These are phyloP conservation scores for Xerocomus cyaneibrunnescens DNA, from an alignment of 1,284 basidiomycete species.

Conservation along the genomic window DNA sequence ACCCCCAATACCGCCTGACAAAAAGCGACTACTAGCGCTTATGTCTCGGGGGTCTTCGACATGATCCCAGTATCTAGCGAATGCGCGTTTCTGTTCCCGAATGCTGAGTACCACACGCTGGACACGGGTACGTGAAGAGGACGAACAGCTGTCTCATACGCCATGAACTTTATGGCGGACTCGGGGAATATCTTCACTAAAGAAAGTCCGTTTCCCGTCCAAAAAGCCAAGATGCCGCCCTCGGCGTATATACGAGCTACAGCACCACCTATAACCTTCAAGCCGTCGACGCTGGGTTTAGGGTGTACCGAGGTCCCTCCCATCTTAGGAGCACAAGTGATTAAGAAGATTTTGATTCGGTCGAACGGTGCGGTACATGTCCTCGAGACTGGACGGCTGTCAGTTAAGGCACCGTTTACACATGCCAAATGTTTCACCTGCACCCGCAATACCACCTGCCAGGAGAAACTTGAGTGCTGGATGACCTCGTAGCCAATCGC, in stretches of 20 bases:
- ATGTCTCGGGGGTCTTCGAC: slow-evolving; percentile 91
- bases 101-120: slow-evolving; percentile 17
- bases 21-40: slow-evolving; percentile 88
- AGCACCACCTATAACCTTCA: slow-evolving; percentile 71
- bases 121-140: slow-evolving; percentile 14
- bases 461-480: slow-evolving; percentile 87
- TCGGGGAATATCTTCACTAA: slow-evolving; percentile 95
- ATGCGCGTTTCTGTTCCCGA: slow-evolving; percentile 76
- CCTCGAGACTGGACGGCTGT: slow-evolving; percentile 70
- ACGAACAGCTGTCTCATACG: slow-evolving; percentile 90
- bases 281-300: slow-evolving; percentile 53
- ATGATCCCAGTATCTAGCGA: slow-evolving; percentile 89
- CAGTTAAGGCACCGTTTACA: slow-evolving; percentile 1
- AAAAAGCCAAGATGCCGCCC: slow-evolving; percentile 90
- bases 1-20: slow-evolving; percentile 95
- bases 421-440: slow-evolving; percentile 52
- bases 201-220: slow-evolving; percentile 84
- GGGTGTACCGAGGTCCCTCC: slow-evolving; percentile 50
- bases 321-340: slow-evolving; percentile 77
- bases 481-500: slow-evolving; percentile 64
- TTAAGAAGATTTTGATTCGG: slow-evolving; percentile 95
- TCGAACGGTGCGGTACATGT: slow-evolving; percentile 98
- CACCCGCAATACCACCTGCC: slow-evolving; percentile 93
- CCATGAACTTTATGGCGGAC: slow-evolving; percentile 97
- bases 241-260: slow-evolving; percentile 80